phyloP scores from a whole-genome alignment of 2,329 filamentous ascomycete species.

The Colletotrichum sp. region DNA sequence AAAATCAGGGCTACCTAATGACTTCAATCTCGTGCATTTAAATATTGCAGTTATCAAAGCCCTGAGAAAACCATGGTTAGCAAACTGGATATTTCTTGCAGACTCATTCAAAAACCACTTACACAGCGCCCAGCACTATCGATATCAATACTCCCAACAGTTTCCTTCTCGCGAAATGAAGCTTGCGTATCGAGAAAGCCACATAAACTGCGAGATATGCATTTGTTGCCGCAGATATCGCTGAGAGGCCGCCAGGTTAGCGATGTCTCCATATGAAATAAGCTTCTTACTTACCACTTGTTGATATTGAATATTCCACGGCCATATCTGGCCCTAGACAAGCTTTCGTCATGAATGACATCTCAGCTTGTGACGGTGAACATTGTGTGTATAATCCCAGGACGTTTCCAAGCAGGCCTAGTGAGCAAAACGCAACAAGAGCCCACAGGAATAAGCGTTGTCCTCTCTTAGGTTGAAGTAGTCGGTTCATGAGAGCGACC shows the following conservation, averaged over 20 bases:
- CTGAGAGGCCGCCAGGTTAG: not conserved
- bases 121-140: constrained; percentile 35
- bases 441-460: constrained; percentile 42
- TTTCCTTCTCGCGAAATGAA: constrained; percentile 43
- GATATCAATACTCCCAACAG: constrained; percentile 42
- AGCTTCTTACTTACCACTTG: constrained; percentile 35
- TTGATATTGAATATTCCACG: constrained; percentile 43
- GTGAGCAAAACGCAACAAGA: constrained; percentile 32
- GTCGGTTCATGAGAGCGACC: constrained; percentile 38
- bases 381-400: constrained; percentile 48
- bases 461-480: constrained; percentile 38
- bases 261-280: fast-evolving
- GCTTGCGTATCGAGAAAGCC: constrained; percentile 36
- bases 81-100: too few relatives aligned
- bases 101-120: not conserved
- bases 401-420: constrained; percentile 38
- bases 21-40: constrained; percentile 40
- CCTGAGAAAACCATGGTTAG: not conserved
- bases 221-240: constrained; percentile 25
- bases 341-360: constrained; percentile 34
- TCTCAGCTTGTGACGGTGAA: constrained; percentile 39
- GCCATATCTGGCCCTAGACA: constrained; percentile 39
- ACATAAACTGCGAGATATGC: constrained; percentile 48
- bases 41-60: constrained; percentile 30
- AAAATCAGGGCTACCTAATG: constrained; percentile 27